Conservation (phyloP, 768 basidiomycete genomes). For the Trichaptum fuscoviolaceum region DNA sequence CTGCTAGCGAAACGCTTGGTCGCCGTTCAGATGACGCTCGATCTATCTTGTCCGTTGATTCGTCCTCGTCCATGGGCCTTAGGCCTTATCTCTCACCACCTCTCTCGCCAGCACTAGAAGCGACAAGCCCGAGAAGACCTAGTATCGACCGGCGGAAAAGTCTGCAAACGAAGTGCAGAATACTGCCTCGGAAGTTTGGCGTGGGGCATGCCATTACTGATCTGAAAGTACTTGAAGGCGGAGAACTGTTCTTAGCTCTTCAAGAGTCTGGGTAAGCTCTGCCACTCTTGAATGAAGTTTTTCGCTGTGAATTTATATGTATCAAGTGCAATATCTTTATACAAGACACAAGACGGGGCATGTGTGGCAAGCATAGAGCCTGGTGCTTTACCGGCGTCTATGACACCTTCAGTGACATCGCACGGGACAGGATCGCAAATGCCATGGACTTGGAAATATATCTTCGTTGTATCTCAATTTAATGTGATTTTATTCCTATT, state of each 20-base stretch:
- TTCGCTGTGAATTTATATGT: slow-evolving; percentile 8
- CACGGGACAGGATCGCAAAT: slow-evolving; percentile 12
- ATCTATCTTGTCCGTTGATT: slow-evolving; percentile 3
- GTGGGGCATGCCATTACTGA: slow-evolving; percentile 36
- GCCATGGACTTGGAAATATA: slow-evolving; percentile 29
- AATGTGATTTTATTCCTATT: not conserved
- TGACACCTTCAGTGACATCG: slow-evolving; percentile 28
- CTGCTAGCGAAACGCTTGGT: not conserved
- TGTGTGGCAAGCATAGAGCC: slow-evolving; percentile 32
- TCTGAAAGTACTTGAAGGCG: slow-evolving; percentile 40
- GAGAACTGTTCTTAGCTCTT: slow-evolving; percentile 43
- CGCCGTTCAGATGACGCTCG: not conserved
- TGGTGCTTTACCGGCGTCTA: slow-evolving; percentile 22
- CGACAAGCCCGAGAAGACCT: slow-evolving; percentile 1
- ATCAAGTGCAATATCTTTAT: slow-evolving; percentile 48
- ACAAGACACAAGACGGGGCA: slow-evolving; percentile 46
- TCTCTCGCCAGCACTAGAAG: slow-evolving; percentile 14
- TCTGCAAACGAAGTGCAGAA: slow-evolving; percentile 20
- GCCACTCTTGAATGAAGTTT: not conserved
- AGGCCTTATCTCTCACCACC: slow-evolving; percentile 10
- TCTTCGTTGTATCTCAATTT: not conserved
- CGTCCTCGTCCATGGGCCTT: slow-evolving; percentile 5
- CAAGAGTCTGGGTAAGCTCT: slow-evolving; percentile 59
- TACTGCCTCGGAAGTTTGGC: slow-evolving; percentile 44
- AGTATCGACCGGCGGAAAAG: not conserved